phyloP scores from a whole-genome alignment of 2,329 filamentous ascomycete species.

The Purpureocillium lavendulum region DNA sequence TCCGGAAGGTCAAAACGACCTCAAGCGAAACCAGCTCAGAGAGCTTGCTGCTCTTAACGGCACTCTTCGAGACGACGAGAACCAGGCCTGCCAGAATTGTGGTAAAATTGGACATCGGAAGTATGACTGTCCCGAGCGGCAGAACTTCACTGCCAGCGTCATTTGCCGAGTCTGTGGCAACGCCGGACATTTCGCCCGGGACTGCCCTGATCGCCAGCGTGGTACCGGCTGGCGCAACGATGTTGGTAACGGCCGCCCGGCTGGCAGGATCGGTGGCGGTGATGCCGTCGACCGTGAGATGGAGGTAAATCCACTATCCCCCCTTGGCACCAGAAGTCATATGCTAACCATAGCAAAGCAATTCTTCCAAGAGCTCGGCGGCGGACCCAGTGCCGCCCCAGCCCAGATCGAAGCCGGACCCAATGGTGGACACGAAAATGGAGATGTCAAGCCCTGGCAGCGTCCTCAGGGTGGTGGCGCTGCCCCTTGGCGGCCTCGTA shows the following conservation, averaged over 20 bases:
- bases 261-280: slow-evolving; percentile 62
- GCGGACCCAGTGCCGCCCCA: slow-evolving; percentile 58
- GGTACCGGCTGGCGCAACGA: slow-evolving; percentile 90
- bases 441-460: slow-evolving; percentile 77
- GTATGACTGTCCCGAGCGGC: slow-evolving; percentile 95
- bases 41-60: slow-evolving; percentile 97
- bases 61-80: slow-evolving; percentile 97
- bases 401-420: slow-evolving; percentile 84
- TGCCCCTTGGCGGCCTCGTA: slow-evolving; percentile 66
- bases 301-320: slow-evolving; percentile 56
- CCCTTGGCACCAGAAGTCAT: neutral
- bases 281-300: slow-evolving; percentile 91
- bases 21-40: slow-evolving; percentile 96
- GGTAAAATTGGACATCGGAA: slow-evolving; percentile 98
- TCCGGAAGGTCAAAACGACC: slow-evolving; percentile 95
- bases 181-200: slow-evolving; percentile 94
- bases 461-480: slow-evolving; percentile 74
- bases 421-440: slow-evolving; percentile 43
- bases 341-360: slow-evolving; percentile 50
- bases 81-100: slow-evolving; percentile 98
- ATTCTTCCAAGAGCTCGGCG: slow-evolving; percentile 96
- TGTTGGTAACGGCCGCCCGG: slow-evolving; percentile 39
- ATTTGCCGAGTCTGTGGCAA: slow-evolving; percentile 98
- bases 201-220: slow-evolving; percentile 90
- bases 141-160: slow-evolving; percentile 98